phyloP scores from a whole-genome alignment of 169 alveolate species.

The Plasmodium ovale region DNA sequence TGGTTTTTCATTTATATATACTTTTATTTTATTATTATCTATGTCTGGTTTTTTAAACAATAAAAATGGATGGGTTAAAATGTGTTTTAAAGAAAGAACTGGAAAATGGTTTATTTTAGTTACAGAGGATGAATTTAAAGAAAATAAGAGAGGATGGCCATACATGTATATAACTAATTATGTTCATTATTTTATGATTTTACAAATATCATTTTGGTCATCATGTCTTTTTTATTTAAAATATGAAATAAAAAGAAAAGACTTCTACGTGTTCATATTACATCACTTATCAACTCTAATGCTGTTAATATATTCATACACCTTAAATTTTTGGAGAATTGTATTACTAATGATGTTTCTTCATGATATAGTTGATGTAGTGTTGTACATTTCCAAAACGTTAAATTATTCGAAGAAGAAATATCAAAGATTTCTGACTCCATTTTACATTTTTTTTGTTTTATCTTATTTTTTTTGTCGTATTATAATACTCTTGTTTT shows the following conservation, averaged over 20 bases:
- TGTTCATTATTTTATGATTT: conserved; percentile 56
- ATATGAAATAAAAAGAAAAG: conserved; percentile 75
- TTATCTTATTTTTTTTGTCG: conserved; percentile 69
- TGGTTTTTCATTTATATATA: conserved; percentile 53
- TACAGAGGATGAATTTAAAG: conserved; percentile 71
- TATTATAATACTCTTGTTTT: conserved; percentile 37
- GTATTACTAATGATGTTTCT: conserved; percentile 70
- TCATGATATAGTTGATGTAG: conserved; percentile 86
- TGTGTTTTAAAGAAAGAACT: conserved; percentile 49
- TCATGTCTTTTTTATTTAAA: conserved; percentile 75
- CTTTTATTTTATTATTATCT: conserved; percentile 17
- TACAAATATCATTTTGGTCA: conserved; percentile 58
- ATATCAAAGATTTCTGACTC: conserved; percentile 1
- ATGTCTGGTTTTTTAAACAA: conserved; percentile 67
- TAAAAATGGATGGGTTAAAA: conserved; percentile 71
- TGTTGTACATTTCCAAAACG: conserved; percentile 78
- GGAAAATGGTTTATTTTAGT: conserved; percentile 76
- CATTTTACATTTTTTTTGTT: conserved; percentile 56
- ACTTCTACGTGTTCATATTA: conserved; percentile 41
- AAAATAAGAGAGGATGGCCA: conserved; percentile 79
- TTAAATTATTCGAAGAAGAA: conserved; percentile 52
- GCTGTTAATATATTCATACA: conserved; percentile 38
- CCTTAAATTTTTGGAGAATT: conserved; percentile 69
- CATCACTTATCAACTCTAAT: conserved; percentile 61
- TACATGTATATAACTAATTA: conserved; percentile 42